A percentile compares a stretch with the other conserved stretches of the same genome.
These are phyloP conservation scores for Ceratobasidium sp. DNA, from an alignment of 1,284 basidiomycete genomes.

Conservation along the genomic window DNA sequence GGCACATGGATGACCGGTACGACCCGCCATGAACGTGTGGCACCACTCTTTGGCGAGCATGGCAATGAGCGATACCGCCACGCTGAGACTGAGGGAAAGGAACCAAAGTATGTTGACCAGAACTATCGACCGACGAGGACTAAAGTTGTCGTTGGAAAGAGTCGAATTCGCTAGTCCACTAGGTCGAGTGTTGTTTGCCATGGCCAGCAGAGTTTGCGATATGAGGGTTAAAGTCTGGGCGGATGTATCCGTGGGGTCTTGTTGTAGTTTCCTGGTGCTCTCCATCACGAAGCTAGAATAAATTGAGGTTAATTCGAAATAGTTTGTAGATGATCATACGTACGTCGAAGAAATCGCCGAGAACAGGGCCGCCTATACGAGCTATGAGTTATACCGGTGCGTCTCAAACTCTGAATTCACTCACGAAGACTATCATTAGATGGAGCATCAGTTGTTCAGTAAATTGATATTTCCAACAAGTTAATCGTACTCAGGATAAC, in stretches of 20 bases:
- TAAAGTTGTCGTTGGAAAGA: neutral
- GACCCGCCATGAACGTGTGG: conserved; percentile 1
- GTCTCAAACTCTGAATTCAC: neutral
- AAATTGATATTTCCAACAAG: neutral
- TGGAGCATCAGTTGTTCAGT: neutral
- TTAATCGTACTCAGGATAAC: neutral
- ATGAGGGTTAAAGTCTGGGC: neutral
- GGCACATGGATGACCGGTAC: neutral
- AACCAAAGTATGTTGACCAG: conserved; percentile 5
- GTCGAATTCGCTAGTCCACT: neutral
- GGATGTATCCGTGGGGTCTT: neutral
- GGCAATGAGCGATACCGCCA: too few relatives aligned
- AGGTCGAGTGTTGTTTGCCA: neutral
- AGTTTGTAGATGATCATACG: neutral
- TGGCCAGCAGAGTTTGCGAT: neutral
- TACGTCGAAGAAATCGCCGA: neutral
- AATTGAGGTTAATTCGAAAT: neutral
- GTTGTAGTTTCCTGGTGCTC: neutral
- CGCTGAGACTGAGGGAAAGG: neutral
- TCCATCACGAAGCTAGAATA: neutral
- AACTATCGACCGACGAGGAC: neutral
- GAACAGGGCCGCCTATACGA: neutral
- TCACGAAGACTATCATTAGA: neutral
- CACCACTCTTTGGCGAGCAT: conserved; percentile 15
- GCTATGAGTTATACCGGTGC: neutral